These are phyloP conservation scores for Colletotrichum destructivum DNA, from an alignment of 2,329 filamentous ascomycete genomes.

Conservation along the genomic window DNA sequence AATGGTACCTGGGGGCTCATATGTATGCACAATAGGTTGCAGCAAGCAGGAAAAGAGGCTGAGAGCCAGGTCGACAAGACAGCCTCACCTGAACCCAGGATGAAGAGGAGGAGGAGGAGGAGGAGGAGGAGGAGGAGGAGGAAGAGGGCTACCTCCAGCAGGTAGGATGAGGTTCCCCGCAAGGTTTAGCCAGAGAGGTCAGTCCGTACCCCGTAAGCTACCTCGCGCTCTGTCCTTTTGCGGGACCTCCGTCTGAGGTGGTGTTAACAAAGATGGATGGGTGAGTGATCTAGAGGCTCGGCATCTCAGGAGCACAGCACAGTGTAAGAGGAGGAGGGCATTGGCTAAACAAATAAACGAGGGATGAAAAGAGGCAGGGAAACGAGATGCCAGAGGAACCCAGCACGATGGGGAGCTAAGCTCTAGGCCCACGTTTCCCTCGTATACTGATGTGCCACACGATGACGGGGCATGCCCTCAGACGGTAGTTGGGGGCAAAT, in stretches of 20 bases:
- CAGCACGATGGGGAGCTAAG: slow-evolving; percentile 28
- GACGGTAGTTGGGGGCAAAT: slow-evolving; percentile 29
- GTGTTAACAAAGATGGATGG: slow-evolving; percentile 17
- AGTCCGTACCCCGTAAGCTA: slow-evolving; percentile 31
- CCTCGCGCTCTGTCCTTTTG: slow-evolving; percentile 3
- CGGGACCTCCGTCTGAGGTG: slow-evolving; percentile 33
- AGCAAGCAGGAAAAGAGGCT: slow-evolving; percentile 26
- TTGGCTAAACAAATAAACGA: slow-evolving; percentile 14
- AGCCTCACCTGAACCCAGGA: slow-evolving; percentile 33
- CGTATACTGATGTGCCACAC: slow-evolving; percentile 29
- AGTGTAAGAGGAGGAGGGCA: neutral
- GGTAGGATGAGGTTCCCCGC: slow-evolving; percentile 22
- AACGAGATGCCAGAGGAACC: slow-evolving; percentile 28
- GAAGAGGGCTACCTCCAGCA: slow-evolving; percentile 2
- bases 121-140: too few relatives aligned
- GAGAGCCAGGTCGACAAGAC: slow-evolving; percentile 31
- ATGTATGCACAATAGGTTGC: slow-evolving; percentile 37
- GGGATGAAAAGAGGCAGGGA: neutral
- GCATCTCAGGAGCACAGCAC: slow-evolving; percentile 7
- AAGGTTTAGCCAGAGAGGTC: slow-evolving; percentile 18
- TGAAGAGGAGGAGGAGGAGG: neutral
- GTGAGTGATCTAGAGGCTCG: slow-evolving; percentile 7
- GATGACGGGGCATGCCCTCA: slow-evolving; percentile 23
- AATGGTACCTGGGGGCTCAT: slow-evolving; percentile 36
- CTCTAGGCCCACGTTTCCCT: slow-evolving; percentile 20